These are phyloP conservation scores for Exsudoporus floridanus DNA, from an alignment of 1,284 basidiomycete genomes.

Conservation along the genomic window DNA sequence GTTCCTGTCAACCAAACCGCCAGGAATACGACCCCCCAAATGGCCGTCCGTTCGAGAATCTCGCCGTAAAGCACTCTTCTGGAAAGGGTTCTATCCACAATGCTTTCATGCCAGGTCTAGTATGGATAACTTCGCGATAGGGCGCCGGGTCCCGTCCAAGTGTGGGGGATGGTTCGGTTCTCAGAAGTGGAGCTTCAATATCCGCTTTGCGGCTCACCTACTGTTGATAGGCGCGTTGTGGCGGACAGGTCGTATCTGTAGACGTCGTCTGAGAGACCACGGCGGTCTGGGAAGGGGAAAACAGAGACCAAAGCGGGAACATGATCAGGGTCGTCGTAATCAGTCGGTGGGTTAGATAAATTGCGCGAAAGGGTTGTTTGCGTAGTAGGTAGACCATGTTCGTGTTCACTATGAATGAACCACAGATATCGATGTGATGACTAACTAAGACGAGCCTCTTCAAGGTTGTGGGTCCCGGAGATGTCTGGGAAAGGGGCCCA, in stretches of 20 bases:
- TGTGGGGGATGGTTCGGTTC: slow-evolving; percentile 1
- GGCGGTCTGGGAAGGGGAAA: slow-evolving; percentile 4
- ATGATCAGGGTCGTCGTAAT: slow-evolving; percentile 7
- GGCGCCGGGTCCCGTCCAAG: not conserved
- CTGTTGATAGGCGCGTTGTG: slow-evolving; percentile 8
- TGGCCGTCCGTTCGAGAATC: slow-evolving; percentile 6
- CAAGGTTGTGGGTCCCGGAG: not conserved
- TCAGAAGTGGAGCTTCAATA: slow-evolving; percentile 9
- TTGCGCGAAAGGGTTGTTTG: slow-evolving; percentile 10
- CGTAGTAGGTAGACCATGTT: slow-evolving; percentile 10
- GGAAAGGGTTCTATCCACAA: slow-evolving; percentile 9
- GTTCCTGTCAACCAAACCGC: slow-evolving; percentile 2
- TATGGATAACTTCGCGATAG: slow-evolving; percentile 7
- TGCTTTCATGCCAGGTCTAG: slow-evolving; percentile 1
- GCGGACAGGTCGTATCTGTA: slow-evolving; percentile 4
- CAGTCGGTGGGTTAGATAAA: slow-evolving; percentile 13
- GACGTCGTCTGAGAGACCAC: not conserved
- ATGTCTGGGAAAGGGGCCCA: not conserved
- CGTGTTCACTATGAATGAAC: slow-evolving; percentile 7
- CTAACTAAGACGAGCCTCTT: not conserved
- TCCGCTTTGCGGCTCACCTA: slow-evolving; percentile 23
- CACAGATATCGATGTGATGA: slow-evolving; percentile 4
- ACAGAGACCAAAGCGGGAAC: slow-evolving; percentile 11
- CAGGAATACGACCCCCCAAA: not conserved
- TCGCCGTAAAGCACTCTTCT: slow-evolving; percentile 1